Evolutionary conservation across 495 filamentous ascomycete genomes (phyloP).

Genomic region (Neurospora sp.): DNA sequence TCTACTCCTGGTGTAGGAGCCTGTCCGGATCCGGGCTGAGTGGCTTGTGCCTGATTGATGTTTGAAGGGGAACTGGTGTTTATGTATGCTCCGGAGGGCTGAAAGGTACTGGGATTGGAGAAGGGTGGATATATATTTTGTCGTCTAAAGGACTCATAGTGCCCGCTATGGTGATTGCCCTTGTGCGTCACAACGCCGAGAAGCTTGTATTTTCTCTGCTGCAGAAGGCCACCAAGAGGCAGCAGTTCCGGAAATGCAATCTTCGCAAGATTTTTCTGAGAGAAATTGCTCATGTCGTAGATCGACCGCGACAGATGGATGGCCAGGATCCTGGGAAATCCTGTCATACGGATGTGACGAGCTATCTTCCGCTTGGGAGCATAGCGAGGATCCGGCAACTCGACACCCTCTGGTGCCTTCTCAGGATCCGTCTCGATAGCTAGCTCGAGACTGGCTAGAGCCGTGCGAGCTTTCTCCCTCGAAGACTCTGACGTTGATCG

Average conservation of each 20-base stretch:
- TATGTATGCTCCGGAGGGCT: slow-evolving; percentile 55
- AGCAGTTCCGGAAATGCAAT: slow-evolving; percentile 82
- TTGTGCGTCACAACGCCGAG: slow-evolving; percentile 88
- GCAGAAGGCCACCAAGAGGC: slow-evolving; percentile 67
- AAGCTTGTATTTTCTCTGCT: slow-evolving; percentile 71
- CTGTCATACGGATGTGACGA: slow-evolving; percentile 72
- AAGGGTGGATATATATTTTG: slow-evolving; percentile 64
- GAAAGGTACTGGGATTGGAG: slow-evolving; percentile 71
- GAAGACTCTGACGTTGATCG: slow-evolving; percentile 38
- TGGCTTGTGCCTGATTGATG: slow-evolving; percentile 26
- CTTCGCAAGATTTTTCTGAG: slow-evolving; percentile 88
- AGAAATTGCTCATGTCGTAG: slow-evolving; percentile 60
- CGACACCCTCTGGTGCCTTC: slow-evolving; percentile 54
- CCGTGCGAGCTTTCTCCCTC: slow-evolving; percentile 33
- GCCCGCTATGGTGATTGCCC: slow-evolving; percentile 89
- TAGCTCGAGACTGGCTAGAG: slow-evolving; percentile 42
- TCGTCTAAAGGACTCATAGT: slow-evolving; percentile 95
- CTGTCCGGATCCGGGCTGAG: slow-evolving; percentile 25
- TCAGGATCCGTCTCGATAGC: slow-evolving; percentile 75
- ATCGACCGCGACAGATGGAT: slow-evolving; percentile 91
- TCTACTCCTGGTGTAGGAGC: slow-evolving; percentile 13
- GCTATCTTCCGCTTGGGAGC: slow-evolving; percentile 78
- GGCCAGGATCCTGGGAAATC: slow-evolving; percentile 79
- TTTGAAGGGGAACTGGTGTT: neutral
- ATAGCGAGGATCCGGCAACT: slow-evolving; percentile 59